Evolutionary conservation across 140 eudicot species (phyloP), one percentile per base, ranked within the genome.

Genomic region (Stevia rebaudiana): DNA sequence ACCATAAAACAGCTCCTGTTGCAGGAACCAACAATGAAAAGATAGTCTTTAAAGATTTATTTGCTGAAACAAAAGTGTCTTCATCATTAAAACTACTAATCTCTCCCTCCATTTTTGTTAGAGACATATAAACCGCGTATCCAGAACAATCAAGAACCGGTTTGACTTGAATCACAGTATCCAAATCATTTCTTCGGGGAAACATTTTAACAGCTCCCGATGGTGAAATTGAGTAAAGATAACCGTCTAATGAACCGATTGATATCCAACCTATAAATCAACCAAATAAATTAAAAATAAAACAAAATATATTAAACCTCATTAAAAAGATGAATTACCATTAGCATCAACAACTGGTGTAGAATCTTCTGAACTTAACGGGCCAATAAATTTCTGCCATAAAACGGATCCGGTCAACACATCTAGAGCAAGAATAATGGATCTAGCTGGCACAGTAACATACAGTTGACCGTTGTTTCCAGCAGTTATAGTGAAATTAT

Each of bases 101-200:
- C 62, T 78, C 83, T 56, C 88, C 90, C 23, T 83, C 90, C 83
- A 94, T 67, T 36, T 63, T 79, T 31, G 90, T 85, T 66, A 80
- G 95, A 69, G 90, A 73, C 52, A 86, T 67, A 65, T 86, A 88
- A 61, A 88, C 81, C 2, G 83, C 99, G 65, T 75, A 85, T 10
- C 99, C 99, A 11, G 97, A 94, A 75, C 99, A 94, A 76, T 88
- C 97, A 76, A 88, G 79, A 44, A 81, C 67, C 6, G 86, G 94
- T 56, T 82, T 76, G 47, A 75, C 90, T 76, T 81, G 90, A 50
- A 86, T 69, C 16, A 84, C 95, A 16, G 77, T 50, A 53, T 81
- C 74, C 65, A 18, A 6, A 1, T 72, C 24, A 23, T 68, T 67
- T 49, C 40, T 72, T 64, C 25, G 77, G 0, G 88, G 85, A 50